phyloP scores from a whole-genome alignment of 352 stramenopile genomes.

The Phytophthora citricola region DNA sequence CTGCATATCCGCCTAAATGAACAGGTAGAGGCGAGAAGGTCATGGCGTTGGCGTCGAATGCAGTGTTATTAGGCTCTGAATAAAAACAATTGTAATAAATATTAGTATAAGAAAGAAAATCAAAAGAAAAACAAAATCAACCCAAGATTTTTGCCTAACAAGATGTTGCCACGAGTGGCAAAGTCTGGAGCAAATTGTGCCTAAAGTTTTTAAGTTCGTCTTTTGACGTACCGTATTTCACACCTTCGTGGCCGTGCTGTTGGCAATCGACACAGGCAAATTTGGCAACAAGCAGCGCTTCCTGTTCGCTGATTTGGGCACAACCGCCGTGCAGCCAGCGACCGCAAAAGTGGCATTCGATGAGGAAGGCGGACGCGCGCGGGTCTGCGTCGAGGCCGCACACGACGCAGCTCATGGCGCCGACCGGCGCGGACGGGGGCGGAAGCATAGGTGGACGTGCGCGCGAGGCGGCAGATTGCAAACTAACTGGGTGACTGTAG shows the following conservation, averaged over 20 bases:
- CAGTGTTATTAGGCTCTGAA: slow-evolving; percentile 18
- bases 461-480: slow-evolving; percentile 22
- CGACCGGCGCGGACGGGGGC: not conserved
- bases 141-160: not conserved
- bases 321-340: slow-evolving; percentile 72
- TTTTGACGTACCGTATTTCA: slow-evolving; percentile 45
- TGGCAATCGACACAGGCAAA: slow-evolving; percentile 57
- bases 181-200: not conserved
- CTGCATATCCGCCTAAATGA: slow-evolving; percentile 34
- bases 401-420: slow-evolving; percentile 21
- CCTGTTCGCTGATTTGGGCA: slow-evolving; percentile 58
- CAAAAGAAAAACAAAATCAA: not conserved
- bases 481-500: slow-evolving; percentile 16
- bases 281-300: slow-evolving; percentile 63
- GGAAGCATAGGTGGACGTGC: slow-evolving; percentile 19
- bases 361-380: slow-evolving; percentile 48
- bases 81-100: slow-evolving; percentile 5
- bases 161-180: not conserved
- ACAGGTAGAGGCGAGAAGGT: slow-evolving; percentile 55
- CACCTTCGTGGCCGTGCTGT: slow-evolving; percentile 44
- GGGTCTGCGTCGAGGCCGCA: slow-evolving; percentile 41
- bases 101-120: not conserved
- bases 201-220: not conserved
- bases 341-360: slow-evolving; percentile 74
- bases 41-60: slow-evolving; percentile 33